These are phyloP conservation scores for Dichotomocladium elegans DNA, from an alignment of 371 early-diverging fungal genomes.

Conservation along the genomic window DNA sequence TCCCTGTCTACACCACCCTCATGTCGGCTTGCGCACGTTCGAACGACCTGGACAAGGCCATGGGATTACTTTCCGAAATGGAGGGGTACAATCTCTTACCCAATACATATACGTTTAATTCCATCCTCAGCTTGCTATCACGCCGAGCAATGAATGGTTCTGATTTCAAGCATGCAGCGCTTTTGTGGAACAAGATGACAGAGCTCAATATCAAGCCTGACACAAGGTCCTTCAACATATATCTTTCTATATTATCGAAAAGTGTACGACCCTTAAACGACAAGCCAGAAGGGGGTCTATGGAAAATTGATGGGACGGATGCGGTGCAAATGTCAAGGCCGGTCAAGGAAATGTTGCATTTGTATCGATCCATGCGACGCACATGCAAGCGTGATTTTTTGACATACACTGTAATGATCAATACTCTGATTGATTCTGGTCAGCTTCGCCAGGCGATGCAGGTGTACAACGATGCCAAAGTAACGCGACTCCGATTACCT, in stretches of 20 bases:
- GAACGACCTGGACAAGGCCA: conserved; percentile 18
- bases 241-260: conserved; percentile 21
- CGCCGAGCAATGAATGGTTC: background rate
- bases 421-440: conserved; percentile 15
- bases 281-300: background rate
- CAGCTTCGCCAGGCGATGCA: conserved; percentile 28
- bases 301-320: conserved; percentile 1
- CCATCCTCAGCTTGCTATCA: conserved; percentile 23
- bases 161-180: conserved; percentile 11
- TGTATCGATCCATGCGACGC: conserved; percentile 1
- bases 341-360: conserved; percentile 23
- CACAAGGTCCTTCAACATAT: conserved; percentile 33
- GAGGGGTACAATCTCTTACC: conserved; percentile 16
- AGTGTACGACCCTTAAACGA: background rate
- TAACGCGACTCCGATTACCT: conserved; percentile 9
- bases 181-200: conserved; percentile 26
- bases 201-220: conserved; percentile 21
- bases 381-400: conserved; percentile 29
- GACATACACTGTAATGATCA: conserved; percentile 38
- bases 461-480: conserved; percentile 32
- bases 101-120: conserved; percentile 32
- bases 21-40: conserved; percentile 17
- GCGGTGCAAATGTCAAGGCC: conserved; percentile 10
- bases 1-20: conserved; percentile 25
- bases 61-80: conserved; percentile 34